phyloP scores from a whole-genome alignment of 345 rosid species.

The Turnera subulata region DNA sequence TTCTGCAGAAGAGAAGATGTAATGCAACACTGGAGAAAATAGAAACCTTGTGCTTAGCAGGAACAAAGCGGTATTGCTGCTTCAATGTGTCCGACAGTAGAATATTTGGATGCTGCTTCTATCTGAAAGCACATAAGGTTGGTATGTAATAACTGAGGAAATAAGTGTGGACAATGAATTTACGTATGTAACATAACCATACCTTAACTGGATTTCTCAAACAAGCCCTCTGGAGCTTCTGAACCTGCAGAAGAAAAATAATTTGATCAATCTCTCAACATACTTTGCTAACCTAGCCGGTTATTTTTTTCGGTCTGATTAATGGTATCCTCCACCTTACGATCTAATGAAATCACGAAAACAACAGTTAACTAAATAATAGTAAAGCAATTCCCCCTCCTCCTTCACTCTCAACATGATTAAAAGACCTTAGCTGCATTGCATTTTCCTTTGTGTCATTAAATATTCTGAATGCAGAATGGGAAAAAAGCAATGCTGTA shows the following conservation, averaged over 20 bases:
- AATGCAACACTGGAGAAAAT: constrained; percentile 11
- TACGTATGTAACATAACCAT: constrained; percentile 8
- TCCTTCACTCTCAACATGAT: neutral
- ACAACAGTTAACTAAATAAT: neutral
- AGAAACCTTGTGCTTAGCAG: constrained; percentile 81
- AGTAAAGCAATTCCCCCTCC: neutral
- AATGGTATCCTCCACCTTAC: neutral
- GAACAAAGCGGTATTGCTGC: constrained; percentile 71
- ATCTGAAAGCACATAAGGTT: constrained; percentile 43
- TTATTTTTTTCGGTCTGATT: neutral
- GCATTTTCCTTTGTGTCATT: neutral
- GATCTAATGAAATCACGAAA: neutral
- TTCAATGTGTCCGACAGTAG: constrained; percentile 88
- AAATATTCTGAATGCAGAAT: too few species aligned
- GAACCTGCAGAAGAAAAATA: constrained; percentile 49
- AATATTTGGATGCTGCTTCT: constrained; percentile 90
- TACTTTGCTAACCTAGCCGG: constrained; percentile 1
- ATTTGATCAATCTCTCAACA: constrained; percentile 15
- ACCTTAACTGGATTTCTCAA: constrained; percentile 93
- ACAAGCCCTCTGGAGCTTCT: constrained; percentile 91
- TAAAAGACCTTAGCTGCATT: neutral
- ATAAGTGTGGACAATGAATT: neutral
- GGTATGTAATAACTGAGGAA: constrained; percentile 8
- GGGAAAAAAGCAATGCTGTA: neutral
- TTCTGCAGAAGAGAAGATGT: neutral